phyloP scores from a whole-genome alignment of 257 asterid species.

The Solanum sejunctum region DNA sequence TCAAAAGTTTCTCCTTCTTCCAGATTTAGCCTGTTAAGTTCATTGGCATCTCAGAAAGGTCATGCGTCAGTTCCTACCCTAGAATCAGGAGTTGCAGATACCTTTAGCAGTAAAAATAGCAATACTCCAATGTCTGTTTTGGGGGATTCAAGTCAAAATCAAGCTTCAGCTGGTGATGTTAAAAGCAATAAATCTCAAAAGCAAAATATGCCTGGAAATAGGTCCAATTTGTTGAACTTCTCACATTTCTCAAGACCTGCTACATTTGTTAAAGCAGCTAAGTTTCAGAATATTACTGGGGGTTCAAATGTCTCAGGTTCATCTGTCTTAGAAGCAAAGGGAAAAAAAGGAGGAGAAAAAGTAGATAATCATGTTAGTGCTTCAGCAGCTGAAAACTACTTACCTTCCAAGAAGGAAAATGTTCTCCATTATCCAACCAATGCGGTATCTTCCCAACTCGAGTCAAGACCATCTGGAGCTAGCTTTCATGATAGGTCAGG shows the following conservation, averaged over 20 bases:
- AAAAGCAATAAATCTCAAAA: constrained; percentile 15
- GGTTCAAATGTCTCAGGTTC: constrained; percentile 23
- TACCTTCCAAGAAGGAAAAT: constrained; percentile 15
- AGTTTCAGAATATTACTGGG: constrained; percentile 22
- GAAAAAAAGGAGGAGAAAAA: constrained; percentile 19
- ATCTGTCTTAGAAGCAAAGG: constrained; percentile 16
- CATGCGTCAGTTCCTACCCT: constrained; percentile 23
- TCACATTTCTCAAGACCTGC: constrained; percentile 64
- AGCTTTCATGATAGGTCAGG: constrained; percentile 17
- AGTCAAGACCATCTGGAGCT: constrained; percentile 11
- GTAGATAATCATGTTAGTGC: constrained; percentile 20
- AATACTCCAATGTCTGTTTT: constrained; percentile 7
- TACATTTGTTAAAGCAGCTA: constrained; percentile 25
- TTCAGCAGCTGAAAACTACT: constrained; percentile 10
- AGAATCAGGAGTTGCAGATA: constrained; percentile 41
- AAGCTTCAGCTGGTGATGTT: constrained; percentile 20
- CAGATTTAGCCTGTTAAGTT: constrained; percentile 19
- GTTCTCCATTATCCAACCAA: constrained; percentile 15
- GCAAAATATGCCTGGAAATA: constrained; percentile 14
- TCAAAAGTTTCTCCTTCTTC: constrained; percentile 24
- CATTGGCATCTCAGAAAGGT: constrained; percentile 35
- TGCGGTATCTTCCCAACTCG: not conserved
- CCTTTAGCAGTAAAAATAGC: constrained; percentile 18
- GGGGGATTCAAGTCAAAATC: constrained; percentile 23
- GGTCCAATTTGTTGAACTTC: constrained; percentile 46